phyloP scores from a whole-genome alignment of 306 rosid species.

The Inga oerstediana region DNA sequence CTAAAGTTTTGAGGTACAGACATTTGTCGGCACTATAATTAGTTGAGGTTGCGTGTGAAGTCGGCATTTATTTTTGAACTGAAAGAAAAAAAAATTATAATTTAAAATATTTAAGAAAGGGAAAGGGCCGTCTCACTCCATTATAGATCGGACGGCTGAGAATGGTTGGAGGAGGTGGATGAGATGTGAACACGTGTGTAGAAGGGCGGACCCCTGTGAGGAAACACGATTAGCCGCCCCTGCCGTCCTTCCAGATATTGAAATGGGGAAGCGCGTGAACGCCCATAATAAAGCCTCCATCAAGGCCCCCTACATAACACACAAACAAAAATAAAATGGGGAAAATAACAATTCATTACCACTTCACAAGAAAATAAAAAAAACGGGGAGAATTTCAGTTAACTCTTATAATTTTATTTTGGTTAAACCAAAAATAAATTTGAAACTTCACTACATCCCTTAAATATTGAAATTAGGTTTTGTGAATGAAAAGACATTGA shows the following conservation, averaged over 20 bases:
- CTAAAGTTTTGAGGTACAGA: not conserved
- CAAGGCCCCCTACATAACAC: too few relatives aligned
- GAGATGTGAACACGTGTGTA: constrained; percentile 5
- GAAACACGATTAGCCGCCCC: constrained; percentile 32
- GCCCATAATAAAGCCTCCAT: too few relatives aligned
- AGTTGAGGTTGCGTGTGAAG: not conserved
- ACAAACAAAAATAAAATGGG: too few relatives aligned
- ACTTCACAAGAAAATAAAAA: too few relatives aligned
- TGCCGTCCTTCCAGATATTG: constrained; percentile 20
- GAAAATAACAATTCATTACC: too few relatives aligned
- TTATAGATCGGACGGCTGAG: constrained; percentile 18
- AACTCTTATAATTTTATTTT: too few relatives aligned
- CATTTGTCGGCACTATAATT: not conserved
- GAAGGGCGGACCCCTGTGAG: constrained; percentile 12
- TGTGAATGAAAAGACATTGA: too few relatives aligned
- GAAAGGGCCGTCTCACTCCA: not conserved
- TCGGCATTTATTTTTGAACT: not conserved
- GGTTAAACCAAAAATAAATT: too few relatives aligned
- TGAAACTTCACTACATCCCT: too few relatives aligned
- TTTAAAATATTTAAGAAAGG: not conserved
- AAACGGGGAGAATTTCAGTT: too few relatives aligned
- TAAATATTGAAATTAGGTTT: too few relatives aligned
- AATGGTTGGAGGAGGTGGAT: not conserved
- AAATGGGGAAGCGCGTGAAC: not conserved
- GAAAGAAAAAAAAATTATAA: not conserved